These are phyloP conservation scores for Trichomonas gallinae DNA, from an alignment of 208 protist species.

Conservation along the genomic window DNA sequence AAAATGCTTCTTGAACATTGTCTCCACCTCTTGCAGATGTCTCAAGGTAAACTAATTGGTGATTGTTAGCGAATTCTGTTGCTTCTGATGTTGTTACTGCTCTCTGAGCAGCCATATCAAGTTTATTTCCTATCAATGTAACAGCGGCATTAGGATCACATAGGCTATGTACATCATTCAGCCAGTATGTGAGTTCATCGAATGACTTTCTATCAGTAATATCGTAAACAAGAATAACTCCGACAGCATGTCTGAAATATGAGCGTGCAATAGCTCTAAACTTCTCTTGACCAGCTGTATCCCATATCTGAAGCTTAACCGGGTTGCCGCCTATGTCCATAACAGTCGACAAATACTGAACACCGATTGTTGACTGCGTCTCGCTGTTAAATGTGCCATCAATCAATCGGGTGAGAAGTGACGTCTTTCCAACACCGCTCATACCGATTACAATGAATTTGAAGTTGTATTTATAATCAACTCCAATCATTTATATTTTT, in stretches of 20 bases:
- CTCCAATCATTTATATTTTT: constrained; percentile 6
- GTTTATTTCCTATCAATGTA: not conserved
- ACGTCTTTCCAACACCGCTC: not conserved
- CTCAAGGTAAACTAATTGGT: not conserved
- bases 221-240: not conserved
- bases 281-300: constrained; percentile 16
- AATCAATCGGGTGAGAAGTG: not conserved
- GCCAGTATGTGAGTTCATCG: not conserved
- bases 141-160: not conserved
- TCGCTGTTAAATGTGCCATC: not conserved
- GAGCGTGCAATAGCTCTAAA: not conserved
- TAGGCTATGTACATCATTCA: not conserved
- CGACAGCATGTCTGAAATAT: not conserved
- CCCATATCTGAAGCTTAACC: constrained; percentile 13
- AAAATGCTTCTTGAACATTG: not conserved
- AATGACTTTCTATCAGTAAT: not conserved
- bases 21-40: not conserved
- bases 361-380: not conserved
- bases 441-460: constrained; percentile 4
- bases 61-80: not conserved
- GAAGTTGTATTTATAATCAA: constrained; percentile 23
- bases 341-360: not conserved
- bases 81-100: not conserved
- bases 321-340: not conserved
- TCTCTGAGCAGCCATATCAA: not conserved